Evolutionary conservation across 164 flowering plant genomes (phyloP), one percentile per base, ranked within the genome.

Genomic region (Dillenia turbinata): DNA sequence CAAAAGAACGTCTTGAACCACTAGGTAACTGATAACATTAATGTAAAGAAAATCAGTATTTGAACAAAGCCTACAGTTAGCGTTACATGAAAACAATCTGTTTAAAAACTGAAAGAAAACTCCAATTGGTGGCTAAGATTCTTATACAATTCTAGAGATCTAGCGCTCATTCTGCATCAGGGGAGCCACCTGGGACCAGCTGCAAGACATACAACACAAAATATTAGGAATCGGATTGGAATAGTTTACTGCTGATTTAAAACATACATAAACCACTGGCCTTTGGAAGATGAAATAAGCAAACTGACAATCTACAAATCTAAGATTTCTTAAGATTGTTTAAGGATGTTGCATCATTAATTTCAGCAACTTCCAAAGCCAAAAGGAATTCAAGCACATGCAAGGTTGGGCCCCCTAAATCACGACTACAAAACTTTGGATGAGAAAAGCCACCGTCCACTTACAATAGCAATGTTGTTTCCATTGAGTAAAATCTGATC

Each of bases 401-500:
- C 59, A 52, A 15, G 8, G 8, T 6, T 16, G 17, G 40, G 2
- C 13, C 33, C 33, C 5, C 5, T 26, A 26, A 55, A 16, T 12
- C 9, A 60, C 24, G 1, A 17, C 17, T 10, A 5, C 11, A 17
- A 9, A 43, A 14, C 8, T 40, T 6, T 6, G 24, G 47, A 44
- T 9, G 9, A 45, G 57, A 43, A 15, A 40, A 56, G 9, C 54
- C 40, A 8, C 10, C 19, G 3, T 22, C 52, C 3, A 79, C 97
- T 90, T 80, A 93, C 98, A 76, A 93, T 93, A 45, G 98, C 98
- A 48, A 93, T 93, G 70, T 93, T 90, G 85, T 93, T 93, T 51
- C 98, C 98, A 62, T 93, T 90, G 17, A 93, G 95, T 73, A 93
- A 78, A 65, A 93, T 93, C 75, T 93, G 97, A 70, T 93, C 98